Evolutionary conservation across 2,329 filamentous ascomycete genomes (phyloP).

Genomic region (Intubia oerlemansii): DNA sequence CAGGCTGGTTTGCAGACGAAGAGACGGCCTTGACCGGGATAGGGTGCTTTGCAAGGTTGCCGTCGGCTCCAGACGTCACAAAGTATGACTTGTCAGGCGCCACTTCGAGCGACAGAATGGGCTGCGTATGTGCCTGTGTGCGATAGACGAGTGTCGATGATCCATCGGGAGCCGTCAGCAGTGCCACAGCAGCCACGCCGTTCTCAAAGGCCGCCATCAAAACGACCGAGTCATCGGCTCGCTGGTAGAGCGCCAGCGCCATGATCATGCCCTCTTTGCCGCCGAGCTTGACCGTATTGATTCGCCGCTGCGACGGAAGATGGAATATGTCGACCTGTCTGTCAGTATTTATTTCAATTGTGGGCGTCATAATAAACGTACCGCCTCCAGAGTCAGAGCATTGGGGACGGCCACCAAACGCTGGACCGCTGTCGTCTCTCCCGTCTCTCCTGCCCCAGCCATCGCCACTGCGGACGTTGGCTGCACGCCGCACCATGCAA

Average conservation of each 20-base stretch:
- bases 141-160: conserved; percentile 36
- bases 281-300: conserved; percentile 30
- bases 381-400: conserved; percentile 48
- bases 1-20: too few species aligned
- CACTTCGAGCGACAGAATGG: conserved; percentile 53
- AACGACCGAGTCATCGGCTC: conserved; percentile 17
- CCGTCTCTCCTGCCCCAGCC: too few species aligned
- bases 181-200: conserved; percentile 48
- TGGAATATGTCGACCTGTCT: conserved; percentile 58
- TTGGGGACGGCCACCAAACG: conserved; percentile 60
- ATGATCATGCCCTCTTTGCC: conserved; percentile 65
- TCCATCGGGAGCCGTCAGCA: conserved; percentile 20
- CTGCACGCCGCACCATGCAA: conserved; percentile 31
- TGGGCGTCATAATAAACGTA: conserved; percentile 15
- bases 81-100: conserved; percentile 33
- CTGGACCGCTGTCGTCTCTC: background rate
- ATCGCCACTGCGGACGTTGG: background rate
- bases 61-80: conserved; percentile 66
- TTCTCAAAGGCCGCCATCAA: conserved; percentile 72
- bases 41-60: conserved; percentile 55
- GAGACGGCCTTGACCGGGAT: conserved; percentile 23
- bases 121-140: conserved; percentile 52
- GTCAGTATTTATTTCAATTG: background rate
- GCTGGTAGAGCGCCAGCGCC: conserved; percentile 43
- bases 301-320: conserved; percentile 52